Conservation (phyloP, 2,329 filamentous ascomycete genomes). For the Sordariomycetes sp. region DNA sequence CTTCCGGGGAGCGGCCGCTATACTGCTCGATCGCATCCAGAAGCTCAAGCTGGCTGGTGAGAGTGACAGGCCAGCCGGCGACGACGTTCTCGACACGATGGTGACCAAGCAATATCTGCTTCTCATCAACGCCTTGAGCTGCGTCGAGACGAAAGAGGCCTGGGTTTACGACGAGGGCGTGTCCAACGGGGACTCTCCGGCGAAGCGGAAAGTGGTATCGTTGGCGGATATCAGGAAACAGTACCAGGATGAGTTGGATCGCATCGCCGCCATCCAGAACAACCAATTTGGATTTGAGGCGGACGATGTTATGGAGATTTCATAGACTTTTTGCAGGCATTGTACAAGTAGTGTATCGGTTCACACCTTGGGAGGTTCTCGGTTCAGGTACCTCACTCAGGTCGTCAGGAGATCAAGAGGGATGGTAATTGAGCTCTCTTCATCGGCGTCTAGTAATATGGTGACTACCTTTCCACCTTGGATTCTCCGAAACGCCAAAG, state of each 20-base stretch:
- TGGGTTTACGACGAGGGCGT: constrained; percentile 55
- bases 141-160: constrained; percentile 68
- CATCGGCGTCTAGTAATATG: constrained; percentile 1
- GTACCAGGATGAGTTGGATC: constrained; percentile 84
- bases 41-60: constrained; percentile 51
- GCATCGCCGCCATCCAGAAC: constrained; percentile 77
- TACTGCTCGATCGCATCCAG: constrained; percentile 54
- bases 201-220: constrained; percentile 70
- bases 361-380: too few species aligned
- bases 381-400: too few species aligned
- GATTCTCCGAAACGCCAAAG: constrained; percentile 25
- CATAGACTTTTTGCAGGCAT: too few species aligned
- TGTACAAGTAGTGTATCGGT: too few species aligned
- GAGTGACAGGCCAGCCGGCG: constrained; percentile 43
- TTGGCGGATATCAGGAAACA: constrained; percentile 78
- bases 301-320: constrained; percentile 45
- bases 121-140: constrained; percentile 86
- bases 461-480: neutral
- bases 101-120: constrained; percentile 74
- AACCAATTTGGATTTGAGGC: constrained; percentile 74
- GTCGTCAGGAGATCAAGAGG: too few species aligned
- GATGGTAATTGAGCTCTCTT: constrained; percentile 1
- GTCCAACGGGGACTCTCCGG: constrained; percentile 12
- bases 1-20: constrained; percentile 68
- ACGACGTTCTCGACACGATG: constrained; percentile 51